phyloP scores from a whole-genome alignment of 306 rosid species.

The Calophaca sinica region DNA sequence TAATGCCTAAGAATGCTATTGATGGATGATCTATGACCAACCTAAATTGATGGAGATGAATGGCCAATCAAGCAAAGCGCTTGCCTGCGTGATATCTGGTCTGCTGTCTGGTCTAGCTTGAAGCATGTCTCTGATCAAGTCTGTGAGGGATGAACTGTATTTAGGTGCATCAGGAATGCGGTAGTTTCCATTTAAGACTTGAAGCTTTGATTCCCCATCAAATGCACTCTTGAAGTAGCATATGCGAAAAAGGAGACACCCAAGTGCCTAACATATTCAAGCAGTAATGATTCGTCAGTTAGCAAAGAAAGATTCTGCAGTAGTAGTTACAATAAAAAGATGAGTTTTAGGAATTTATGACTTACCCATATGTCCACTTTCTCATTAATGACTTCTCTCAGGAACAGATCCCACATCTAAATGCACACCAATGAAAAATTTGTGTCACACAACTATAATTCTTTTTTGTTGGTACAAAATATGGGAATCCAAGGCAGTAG shows the following conservation, averaged over 20 bases:
- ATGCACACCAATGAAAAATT: conserved; percentile 44
- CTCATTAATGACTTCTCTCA: conserved; percentile 88
- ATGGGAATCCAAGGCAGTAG: not conserved
- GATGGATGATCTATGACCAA: conserved; percentile 92
- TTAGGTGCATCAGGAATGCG: conserved; percentile 92
- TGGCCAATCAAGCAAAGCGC: conserved; percentile 99
- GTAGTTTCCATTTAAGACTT: conserved; percentile 95
- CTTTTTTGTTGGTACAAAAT: not conserved
- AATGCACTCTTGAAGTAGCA: conserved; percentile 97
- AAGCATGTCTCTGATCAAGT: conserved; percentile 93
- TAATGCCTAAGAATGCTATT: conserved; percentile 65
- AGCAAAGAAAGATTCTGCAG: conserved; percentile 19
- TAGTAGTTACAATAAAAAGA: conserved; percentile 21
- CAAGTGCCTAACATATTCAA: conserved; percentile 78
- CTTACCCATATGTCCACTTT: conserved; percentile 99
- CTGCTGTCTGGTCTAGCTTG: conserved; percentile 92
- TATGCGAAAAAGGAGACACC: conserved; percentile 98
- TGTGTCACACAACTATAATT: not conserved
- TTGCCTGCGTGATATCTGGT: conserved; percentile 99
- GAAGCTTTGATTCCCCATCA: conserved; percentile 98
- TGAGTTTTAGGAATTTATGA: conserved; percentile 37
- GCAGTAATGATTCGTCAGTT: conserved; percentile 41
- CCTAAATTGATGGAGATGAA: conserved; percentile 99
- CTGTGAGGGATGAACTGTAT: conserved; percentile 67
- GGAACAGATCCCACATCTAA: conserved; percentile 98